Evolutionary conservation across 208 protist genomes (phyloP), one percentile per base, ranked within the genome.

Genomic region (Trypanosoma cruzi): DNA sequence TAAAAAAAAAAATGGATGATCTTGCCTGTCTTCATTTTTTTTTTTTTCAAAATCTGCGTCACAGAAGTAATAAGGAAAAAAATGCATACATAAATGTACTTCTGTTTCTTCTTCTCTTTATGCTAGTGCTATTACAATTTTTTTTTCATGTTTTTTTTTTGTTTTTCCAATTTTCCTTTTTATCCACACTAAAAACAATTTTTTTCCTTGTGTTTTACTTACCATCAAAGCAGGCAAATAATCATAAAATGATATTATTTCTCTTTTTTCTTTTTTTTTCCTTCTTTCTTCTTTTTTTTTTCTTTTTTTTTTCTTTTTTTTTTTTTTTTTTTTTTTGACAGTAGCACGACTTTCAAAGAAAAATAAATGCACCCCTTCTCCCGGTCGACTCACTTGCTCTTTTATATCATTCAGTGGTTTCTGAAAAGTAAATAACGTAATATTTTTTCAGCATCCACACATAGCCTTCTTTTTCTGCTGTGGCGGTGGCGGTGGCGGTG

Each of bases 401-500:
- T 32, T 55, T 53, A 54, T 59, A 40, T 31, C 56, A 24, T 62
- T 54, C 36, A 56, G 52, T 58, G 18, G 40, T 37, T 44, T 48
- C 40, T 44, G 50, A 49, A 34, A 55, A 60, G 31, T 48, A 68
- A 52, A 5, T 53, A 42, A n/a, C 44, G 11, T 20, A 28, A 3
- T 37, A 8, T 52, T 70, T 70, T 49, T 8, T 73, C 76, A 88
- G 58, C 83, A 88, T 18, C 73, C 79, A 55, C 59, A 84, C 7
- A 69, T 75, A 76, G 85, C 79, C 66, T 85, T 85, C 77, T 92
- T 72, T 32, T 70, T 73, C 28, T 69, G 29, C 11, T 58, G 57
- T 16, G 31, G 57, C 6, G 31, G 49, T 16, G 64, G 58, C 53
- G 32, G 57, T 4, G 59, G 36, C 20, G 53, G 50, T 22, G 50